These are phyloP conservation scores for Monoraphidium neglectum DNA, from an alignment of 139 green algal species.

Conservation along the genomic window DNA sequence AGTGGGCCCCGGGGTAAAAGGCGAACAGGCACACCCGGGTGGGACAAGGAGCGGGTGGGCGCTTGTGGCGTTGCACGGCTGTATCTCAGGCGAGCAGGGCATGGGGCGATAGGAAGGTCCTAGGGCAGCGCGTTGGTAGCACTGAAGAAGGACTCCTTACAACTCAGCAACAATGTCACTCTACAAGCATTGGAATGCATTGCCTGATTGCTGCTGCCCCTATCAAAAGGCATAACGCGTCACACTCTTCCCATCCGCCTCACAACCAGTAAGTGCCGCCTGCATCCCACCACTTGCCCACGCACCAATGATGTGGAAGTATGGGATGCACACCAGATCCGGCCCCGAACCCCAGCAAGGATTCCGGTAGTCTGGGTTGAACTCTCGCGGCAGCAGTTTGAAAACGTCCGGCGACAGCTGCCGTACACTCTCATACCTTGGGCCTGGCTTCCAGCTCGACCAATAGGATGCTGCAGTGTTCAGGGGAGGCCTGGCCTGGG, in stretches of 20 bases:
- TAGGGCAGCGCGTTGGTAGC: too few relatives aligned
- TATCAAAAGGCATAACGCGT: too few relatives aligned
- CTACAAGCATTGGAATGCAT: too few relatives aligned
- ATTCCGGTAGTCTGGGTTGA: slow-evolving; percentile 47
- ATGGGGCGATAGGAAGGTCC: too few relatives aligned
- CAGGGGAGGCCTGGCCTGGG: not conserved
- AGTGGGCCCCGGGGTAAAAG: too few relatives aligned
- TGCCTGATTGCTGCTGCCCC: too few relatives aligned
- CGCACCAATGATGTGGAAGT: slow-evolving; percentile 64
- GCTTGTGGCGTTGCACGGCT: not conserved
- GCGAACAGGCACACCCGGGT: too few relatives aligned
- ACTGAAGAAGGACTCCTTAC: too few relatives aligned
- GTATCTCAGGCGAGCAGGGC: not conserved
- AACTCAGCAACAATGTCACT: too few relatives aligned
- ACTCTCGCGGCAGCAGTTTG: slow-evolving; percentile 37
- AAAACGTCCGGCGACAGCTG: slow-evolving; percentile 50
- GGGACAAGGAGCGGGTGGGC: not conserved
- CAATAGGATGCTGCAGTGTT: slow-evolving; percentile 17
- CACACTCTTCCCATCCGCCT: too few relatives aligned
- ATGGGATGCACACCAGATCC: slow-evolving; percentile 52
- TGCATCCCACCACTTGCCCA: too few relatives aligned
- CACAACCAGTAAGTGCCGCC: too few relatives aligned
- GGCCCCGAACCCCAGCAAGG: slow-evolving; percentile 47
- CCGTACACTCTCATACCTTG: not conserved
- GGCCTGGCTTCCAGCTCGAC: slow-evolving; percentile 12